Base-by-base conservation (phyloP, 208 protist species). In the Crithidia fasciculata region DNA sequence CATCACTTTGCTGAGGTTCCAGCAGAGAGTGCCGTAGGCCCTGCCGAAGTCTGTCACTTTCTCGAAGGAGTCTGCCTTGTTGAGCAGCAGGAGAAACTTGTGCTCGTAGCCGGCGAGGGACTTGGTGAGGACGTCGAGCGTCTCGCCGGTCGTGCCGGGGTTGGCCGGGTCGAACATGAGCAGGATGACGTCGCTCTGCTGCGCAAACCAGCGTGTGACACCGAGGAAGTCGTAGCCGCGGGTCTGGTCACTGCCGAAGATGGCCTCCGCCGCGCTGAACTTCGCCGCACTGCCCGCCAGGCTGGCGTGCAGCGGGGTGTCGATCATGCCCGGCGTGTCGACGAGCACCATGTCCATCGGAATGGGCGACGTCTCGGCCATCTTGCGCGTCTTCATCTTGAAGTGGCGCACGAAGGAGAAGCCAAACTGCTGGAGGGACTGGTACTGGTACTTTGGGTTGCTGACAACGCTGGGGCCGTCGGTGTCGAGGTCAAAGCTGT, bases 241-340 rank as follows among this genome's bases (percentile, higher is more conserved):
- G 19, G 87, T 73, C 18, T 95, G 81, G 49, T 85, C 84, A 18
- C 61, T 60, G 55, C 61, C 43, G 45, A 43, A 50, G 19, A 58
- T 8, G 4, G 3, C 15, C 8, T 53, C 18, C 4, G 16, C 6
- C 8, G 8, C 57, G 18, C 37, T 61, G n/a, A 5, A 18, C 52
- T 74, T 74, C 16, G 75, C 9, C 8, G 72, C 45, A 13, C 9
- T 69, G 56, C 69, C 85, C 8, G 74, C 71, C n/a, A 82, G 69
- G 16, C 68, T 65, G 18, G 83, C 69, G 70, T 92, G 81, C 40
- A 86, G 69, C 0, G 90, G 89, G 10, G 90, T 93, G 70, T 96
- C 95, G 72, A 98, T 97, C 92, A 97, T 98, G 12, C 95, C 95
- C 0, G 95, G 95, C 7, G 91, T 91, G 76, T 98, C 95, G 12